Conservation (phyloP, 2,329 filamentous ascomycete genomes). For the Juglanconis oblonga region DNA sequence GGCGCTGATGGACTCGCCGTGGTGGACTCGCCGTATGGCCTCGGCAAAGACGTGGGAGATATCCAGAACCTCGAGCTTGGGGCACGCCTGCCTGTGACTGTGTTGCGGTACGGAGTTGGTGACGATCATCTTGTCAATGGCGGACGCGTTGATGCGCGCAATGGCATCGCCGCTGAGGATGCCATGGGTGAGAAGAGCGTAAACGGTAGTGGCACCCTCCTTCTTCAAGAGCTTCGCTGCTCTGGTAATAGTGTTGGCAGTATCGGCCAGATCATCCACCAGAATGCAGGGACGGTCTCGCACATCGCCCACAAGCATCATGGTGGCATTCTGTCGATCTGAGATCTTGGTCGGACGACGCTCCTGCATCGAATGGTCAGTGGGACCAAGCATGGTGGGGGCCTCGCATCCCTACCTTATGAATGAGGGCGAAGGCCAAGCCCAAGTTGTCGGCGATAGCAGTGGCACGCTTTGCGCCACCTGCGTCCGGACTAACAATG, state of each 20-base stretch:
- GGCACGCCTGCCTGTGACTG: conserved; percentile 72
- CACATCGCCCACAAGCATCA: conserved; percentile 93
- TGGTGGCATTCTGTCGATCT: conserved; percentile 86
- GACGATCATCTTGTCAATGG: conserved; percentile 88
- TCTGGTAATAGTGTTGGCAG: conserved; percentile 93
- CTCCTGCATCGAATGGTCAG: conserved; percentile 54
- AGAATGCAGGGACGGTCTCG: conserved; percentile 74
- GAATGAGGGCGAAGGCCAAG: conserved; percentile 95
- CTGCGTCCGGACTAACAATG: conserved; percentile 93
- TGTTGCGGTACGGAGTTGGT: conserved; percentile 93
- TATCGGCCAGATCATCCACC: conserved; percentile 92
- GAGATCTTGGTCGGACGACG: conserved; percentile 83
- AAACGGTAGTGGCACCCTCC: conserved; percentile 87
- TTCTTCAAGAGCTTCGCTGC: conserved; percentile 96
- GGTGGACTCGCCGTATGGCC: conserved; percentile 92
- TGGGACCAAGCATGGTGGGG: background rate
- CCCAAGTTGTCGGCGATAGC: conserved; percentile 90
- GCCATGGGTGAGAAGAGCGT: conserved; percentile 90
- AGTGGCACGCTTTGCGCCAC: conserved; percentile 92
- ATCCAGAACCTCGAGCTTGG: conserved; percentile 89
- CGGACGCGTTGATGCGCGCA: conserved; percentile 86
- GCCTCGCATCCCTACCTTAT: conserved; percentile 64
- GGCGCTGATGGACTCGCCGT: conserved; percentile 95
- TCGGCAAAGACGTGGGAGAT: conserved; percentile 90
- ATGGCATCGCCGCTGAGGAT: conserved; percentile 95